phyloP scores from a whole-genome alignment of 768 basidiomycete species.

The Russula earlei region DNA sequence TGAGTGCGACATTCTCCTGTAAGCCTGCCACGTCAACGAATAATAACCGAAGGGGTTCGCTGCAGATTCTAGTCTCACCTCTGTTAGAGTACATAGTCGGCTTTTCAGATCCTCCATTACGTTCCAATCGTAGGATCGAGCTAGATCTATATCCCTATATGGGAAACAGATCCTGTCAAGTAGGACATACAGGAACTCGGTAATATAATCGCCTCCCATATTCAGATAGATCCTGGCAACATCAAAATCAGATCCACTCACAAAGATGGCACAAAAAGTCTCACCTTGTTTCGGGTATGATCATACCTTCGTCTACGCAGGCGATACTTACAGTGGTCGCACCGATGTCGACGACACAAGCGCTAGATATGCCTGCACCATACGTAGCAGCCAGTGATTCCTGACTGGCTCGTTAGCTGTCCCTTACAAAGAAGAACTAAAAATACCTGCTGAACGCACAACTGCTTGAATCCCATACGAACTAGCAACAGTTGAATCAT shows the following conservation, averaged over 20 bases:
- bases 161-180: slow-evolving; percentile 79
- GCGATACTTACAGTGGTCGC: slow-evolving; percentile 76
- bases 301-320: slow-evolving; percentile 90
- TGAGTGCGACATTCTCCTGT: slow-evolving; percentile 83
- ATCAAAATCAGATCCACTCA: not conserved
- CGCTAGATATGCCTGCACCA: slow-evolving; percentile 89
- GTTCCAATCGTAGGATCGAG: slow-evolving; percentile 74
- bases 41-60: not conserved
- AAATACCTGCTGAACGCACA: slow-evolving; percentile 83
- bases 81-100: slow-evolving; percentile 73
- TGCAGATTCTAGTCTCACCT: slow-evolving; percentile 44
- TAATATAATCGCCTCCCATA: slow-evolving; percentile 93
- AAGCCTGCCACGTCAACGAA: not conserved
- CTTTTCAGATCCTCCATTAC: slow-evolving; percentile 89
- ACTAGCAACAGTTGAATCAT: slow-evolving; percentile 63
- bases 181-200: slow-evolving; percentile 75
- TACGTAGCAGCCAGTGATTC: slow-evolving; percentile 91
- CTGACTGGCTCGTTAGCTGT: slow-evolving; percentile 31
- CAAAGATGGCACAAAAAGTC: slow-evolving; percentile 5
- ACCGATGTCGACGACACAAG: slow-evolving; percentile 94
- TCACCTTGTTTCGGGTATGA: slow-evolving; percentile 81
- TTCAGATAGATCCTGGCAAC: slow-evolving; percentile 63
- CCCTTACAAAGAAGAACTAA: not conserved
- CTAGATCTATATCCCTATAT: slow-evolving; percentile 74
- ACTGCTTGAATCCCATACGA: slow-evolving; percentile 85